Evolutionary conservation across 2,329 filamentous ascomycete species (phyloP).

Genomic region (Fusarium proliferatum): DNA sequence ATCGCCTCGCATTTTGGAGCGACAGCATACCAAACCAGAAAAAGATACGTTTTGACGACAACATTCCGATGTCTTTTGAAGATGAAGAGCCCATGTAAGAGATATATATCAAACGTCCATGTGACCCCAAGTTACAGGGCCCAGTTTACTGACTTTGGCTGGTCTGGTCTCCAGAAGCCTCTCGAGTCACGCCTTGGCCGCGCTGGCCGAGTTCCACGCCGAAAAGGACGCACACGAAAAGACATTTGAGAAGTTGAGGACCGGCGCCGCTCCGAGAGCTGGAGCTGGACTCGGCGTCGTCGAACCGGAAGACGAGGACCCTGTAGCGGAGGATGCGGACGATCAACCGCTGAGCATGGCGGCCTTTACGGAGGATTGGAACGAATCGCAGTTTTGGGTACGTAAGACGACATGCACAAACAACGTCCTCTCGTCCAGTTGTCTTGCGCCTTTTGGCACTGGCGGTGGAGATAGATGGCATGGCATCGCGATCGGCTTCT

Average conservation of each 20-base stretch:
- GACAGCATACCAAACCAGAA: not conserved
- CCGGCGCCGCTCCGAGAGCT: slow-evolving; percentile 28
- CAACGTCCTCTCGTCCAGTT: slow-evolving; percentile 1
- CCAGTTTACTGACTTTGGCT: slow-evolving; percentile 18
- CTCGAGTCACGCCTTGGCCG: slow-evolving; percentile 72
- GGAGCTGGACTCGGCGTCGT: slow-evolving; percentile 54
- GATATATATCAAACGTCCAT: not conserved
- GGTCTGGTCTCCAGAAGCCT: slow-evolving; percentile 57
- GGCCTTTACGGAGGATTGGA: slow-evolving; percentile 83
- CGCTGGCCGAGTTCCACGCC: slow-evolving; percentile 78
- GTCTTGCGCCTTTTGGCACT: slow-evolving; percentile 1
- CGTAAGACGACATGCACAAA: slow-evolving; percentile 38
- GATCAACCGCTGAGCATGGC: slow-evolving; percentile 69
- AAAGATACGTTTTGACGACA: slow-evolving; percentile 8
- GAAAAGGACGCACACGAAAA: slow-evolving; percentile 75
- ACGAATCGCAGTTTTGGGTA: slow-evolving; percentile 86
- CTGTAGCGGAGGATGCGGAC: slow-evolving; percentile 56
- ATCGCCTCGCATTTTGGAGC: not conserved
- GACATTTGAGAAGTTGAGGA: slow-evolving; percentile 72
- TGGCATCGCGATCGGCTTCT: slow-evolving; percentile 33
- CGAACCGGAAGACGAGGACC: slow-evolving; percentile 23
- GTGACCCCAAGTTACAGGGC: not conserved
- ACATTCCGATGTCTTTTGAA: slow-evolving; percentile 46
- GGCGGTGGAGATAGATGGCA: slow-evolving; percentile 37
- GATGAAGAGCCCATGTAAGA: slow-evolving; percentile 62